These are phyloP conservation scores for Hyphopichia wangnamkhiaoensis DNA, from an alignment of 1,139 yeast species.

Conservation along the genomic window DNA sequence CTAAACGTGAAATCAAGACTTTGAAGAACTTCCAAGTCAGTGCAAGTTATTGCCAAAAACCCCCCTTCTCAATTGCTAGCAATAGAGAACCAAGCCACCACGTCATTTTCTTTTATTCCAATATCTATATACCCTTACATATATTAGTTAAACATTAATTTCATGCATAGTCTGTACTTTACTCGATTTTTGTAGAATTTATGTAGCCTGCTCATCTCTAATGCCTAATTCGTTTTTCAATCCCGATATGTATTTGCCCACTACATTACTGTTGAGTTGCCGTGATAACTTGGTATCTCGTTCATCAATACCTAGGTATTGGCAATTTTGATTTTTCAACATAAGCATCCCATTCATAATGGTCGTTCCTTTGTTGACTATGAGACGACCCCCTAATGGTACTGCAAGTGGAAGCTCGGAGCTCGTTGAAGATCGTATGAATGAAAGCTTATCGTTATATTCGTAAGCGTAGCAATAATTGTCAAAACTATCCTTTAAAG, in stretches of 20 bases:
- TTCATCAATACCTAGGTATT: conserved; percentile 33
- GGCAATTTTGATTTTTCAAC: conserved; percentile 30
- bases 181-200: too few species aligned
- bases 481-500: conserved; percentile 31
- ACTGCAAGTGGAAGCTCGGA: conserved; percentile 34
- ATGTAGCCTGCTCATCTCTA: too few species aligned
- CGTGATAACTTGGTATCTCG: conserved; percentile 24
- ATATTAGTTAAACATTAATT: too few species aligned
- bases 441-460: conserved; percentile 34
- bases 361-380: conserved; percentile 33
- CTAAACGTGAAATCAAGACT: conserved; percentile 11
- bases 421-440: conserved; percentile 21
- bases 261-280: conserved; percentile 32
- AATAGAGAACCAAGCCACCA: too few species aligned
- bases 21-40: too few species aligned
- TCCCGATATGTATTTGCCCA: conserved; percentile 36
- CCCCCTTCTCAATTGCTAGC: too few species aligned
- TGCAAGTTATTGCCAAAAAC: too few species aligned
- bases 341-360: conserved; percentile 37
- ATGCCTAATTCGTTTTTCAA: conserved; percentile 23
- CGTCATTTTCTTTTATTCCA: too few species aligned
- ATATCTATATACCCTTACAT: too few species aligned
- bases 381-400: conserved; percentile 40
- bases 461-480: conserved; percentile 44
- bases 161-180: too few species aligned